phyloP scores from a whole-genome alignment of 371 early-diverging fungal species.

The Dinochytrium kinnereticum region DNA sequence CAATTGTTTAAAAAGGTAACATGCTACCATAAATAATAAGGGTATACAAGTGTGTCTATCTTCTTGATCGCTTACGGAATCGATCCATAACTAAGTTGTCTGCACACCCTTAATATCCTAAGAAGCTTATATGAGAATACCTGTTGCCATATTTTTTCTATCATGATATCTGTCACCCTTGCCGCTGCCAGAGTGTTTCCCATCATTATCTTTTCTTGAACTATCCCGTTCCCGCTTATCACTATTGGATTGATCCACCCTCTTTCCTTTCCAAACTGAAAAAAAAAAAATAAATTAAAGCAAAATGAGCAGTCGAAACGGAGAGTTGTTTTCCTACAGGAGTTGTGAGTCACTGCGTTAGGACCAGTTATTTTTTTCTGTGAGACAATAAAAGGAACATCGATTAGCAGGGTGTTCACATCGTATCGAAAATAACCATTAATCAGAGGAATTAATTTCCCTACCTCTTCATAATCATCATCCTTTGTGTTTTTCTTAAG shows the following conservation, averaged over 20 bases:
- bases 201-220: constrained; percentile 6
- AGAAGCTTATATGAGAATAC: constrained; percentile 2
- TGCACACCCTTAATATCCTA: background rate
- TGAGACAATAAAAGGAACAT: background rate
- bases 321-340: background rate
- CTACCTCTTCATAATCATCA: constrained; percentile 6
- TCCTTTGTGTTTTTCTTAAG: constrained; percentile 45
- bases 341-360: background rate
- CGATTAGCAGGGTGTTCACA: background rate
- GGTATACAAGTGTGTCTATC: no score
- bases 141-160: constrained; percentile 61
- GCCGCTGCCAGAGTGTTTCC: background rate
- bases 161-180: background rate
- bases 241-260: background rate
- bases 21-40: no score
- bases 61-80: constrained; percentile 78
- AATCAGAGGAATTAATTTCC: background rate
- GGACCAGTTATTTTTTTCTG: background rate
- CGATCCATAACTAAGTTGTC: constrained; percentile 80
- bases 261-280: background rate
- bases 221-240: constrained; percentile 46
- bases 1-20: no score
- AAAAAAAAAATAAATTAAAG: background rate
- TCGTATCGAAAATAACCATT: background rate
- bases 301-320: background rate